Conservation (phyloP, 202 grass and related monocot genomes). For the Brachypodium distachyon region DNA sequence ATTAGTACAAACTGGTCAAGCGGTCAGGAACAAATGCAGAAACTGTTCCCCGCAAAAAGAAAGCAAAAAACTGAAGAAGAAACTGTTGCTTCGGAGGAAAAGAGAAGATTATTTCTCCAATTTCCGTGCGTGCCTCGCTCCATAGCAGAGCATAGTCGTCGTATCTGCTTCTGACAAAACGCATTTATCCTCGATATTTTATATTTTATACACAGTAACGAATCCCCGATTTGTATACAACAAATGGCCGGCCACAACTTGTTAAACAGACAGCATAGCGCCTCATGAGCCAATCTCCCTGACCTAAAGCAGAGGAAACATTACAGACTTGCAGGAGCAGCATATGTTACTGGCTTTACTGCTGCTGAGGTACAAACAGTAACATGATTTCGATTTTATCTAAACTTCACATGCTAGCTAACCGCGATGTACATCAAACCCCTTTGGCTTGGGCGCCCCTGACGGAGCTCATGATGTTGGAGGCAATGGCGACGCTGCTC, state of each 20-base stretch:
- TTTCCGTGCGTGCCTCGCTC: too few species aligned
- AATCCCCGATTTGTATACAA: background rate
- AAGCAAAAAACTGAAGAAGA: too few species aligned
- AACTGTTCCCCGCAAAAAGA: too few species aligned
- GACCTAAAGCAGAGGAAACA: background rate
- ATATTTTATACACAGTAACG: background rate
- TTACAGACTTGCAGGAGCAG: background rate
- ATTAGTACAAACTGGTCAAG: too few species aligned
- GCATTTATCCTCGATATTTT: background rate
- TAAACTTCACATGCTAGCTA: background rate
- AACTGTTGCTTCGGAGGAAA: background rate
- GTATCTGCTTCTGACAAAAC: background rate
- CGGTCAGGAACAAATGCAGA: background rate
- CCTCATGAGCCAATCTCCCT: background rate
- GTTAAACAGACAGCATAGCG: background rate
- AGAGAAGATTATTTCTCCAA: too few species aligned
- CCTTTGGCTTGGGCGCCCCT: background rate
- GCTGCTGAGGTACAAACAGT: background rate
- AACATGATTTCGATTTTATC: background rate
- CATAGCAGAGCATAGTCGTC: too few species aligned
- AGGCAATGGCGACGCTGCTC: constrained; percentile 73
- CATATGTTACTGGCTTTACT: background rate
- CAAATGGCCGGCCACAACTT: background rate
- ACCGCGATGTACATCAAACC: background rate
- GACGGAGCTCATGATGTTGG: constrained; percentile 65